Evolutionary conservation across 495 filamentous ascomycete genomes (phyloP).

Genomic region (Platismatia glauca): DNA sequence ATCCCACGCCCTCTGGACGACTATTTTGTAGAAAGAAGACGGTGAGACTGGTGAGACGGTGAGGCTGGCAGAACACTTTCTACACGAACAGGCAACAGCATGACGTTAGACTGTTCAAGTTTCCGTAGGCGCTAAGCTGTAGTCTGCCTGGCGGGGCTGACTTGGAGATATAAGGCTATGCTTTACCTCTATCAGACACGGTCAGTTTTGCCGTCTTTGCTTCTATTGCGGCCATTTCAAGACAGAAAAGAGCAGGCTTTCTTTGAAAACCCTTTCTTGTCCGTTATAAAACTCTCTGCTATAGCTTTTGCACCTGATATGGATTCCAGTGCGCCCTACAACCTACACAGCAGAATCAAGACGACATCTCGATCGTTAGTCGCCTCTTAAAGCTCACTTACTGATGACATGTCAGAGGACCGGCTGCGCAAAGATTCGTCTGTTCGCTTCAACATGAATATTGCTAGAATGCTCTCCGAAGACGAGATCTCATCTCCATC

Average conservation of each 20-base stretch:
- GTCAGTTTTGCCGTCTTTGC: no score
- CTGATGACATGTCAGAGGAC: conserved; percentile 1
- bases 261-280: neutral
- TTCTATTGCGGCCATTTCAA: no score
- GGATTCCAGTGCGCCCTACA: neutral
- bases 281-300: neutral
- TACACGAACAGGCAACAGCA: neutral
- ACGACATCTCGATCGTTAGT: neutral
- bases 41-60: no score
- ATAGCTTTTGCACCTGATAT: neutral
- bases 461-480: no score
- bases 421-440: no score
- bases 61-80: neutral
- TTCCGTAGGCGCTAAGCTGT: neutral
- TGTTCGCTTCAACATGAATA: no score
- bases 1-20: neutral
- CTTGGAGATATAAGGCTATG: neutral
- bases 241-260: neutral
- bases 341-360: neutral
- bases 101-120: neutral
- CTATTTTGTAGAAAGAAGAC: neutral
- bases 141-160: neutral
- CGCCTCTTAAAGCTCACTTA: neutral
- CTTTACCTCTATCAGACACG: neutral
- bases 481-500: no score